These are phyloP conservation scores for Botrytis fragariae DNA, from an alignment of 2,329 filamentous ascomycete genomes.

Conservation along the genomic window DNA sequence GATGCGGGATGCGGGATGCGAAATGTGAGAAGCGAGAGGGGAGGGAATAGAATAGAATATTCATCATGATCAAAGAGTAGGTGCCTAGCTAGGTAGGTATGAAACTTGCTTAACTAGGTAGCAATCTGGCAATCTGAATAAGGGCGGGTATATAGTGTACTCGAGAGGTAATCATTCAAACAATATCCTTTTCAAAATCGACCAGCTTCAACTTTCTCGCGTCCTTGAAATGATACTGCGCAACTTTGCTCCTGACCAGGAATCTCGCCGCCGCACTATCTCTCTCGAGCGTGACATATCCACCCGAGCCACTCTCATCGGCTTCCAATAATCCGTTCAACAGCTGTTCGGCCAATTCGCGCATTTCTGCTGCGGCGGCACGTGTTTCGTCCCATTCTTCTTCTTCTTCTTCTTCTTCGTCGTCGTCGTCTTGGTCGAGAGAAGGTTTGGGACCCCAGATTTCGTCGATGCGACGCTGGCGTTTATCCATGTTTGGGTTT, in stretches of 20 bases:
- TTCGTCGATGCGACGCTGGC: constrained; percentile 61
- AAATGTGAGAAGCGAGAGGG: not conserved
- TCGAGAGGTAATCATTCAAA: not conserved
- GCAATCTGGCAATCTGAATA: not conserved
- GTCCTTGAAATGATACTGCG: constrained; percentile 64
- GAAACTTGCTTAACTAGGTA: not conserved
- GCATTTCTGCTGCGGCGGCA: constrained; percentile 57
- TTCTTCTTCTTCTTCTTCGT: constrained; percentile 42
- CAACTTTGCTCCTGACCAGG: constrained; percentile 62
- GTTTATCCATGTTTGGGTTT: constrained; percentile 46
- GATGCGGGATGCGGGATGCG: too few species aligned
- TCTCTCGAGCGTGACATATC: constrained; percentile 56
- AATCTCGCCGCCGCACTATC: constrained; percentile 64
- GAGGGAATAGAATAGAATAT: not conserved
- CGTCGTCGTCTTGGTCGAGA: constrained; percentile 37
- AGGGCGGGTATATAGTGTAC: not conserved
- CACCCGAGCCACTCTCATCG: constrained; percentile 52
- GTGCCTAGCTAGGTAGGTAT: too few species aligned
- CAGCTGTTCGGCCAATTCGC: constrained; percentile 57
- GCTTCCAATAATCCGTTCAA: constrained; percentile 57
- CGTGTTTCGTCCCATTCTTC: constrained; percentile 37
- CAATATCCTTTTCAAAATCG: constrained; percentile 59
- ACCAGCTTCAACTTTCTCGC: constrained; percentile 57
- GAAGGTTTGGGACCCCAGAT: constrained; percentile 50
- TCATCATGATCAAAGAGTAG: not conserved